Evolutionary conservation across 345 rosid species (phyloP).

Genomic region (Pugionium dolabratum): DNA sequence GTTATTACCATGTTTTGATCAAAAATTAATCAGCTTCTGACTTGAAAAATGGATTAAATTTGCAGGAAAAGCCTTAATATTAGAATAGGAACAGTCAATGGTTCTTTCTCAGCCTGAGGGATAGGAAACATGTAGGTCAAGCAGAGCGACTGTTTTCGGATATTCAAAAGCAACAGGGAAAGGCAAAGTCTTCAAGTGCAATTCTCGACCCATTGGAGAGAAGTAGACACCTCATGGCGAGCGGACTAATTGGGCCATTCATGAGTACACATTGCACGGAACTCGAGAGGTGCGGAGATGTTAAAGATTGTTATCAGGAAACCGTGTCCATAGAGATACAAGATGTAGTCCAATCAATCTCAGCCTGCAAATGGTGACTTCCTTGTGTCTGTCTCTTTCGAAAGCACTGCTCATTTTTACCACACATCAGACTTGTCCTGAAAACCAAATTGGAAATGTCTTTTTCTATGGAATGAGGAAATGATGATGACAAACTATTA

Average conservation of each 20-base stretch:
- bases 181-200: slow-evolving; percentile 58
- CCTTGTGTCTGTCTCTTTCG: no score
- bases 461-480: no score
- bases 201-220: slow-evolving; percentile 63
- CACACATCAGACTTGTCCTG: no score
- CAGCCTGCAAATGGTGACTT: background rate
- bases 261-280: slow-evolving; percentile 81
- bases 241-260: slow-evolving; percentile 98
- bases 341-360: background rate
- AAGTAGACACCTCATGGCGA: slow-evolving; percentile 85
- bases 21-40: slow-evolving; percentile 13
- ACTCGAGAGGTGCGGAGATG: slow-evolving; percentile 63
- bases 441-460: no score
- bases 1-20: no score
- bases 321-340: background rate
- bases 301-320: slow-evolving; percentile 46
- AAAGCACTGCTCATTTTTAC: no score
- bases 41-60: background rate
- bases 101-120: slow-evolving; percentile 87
- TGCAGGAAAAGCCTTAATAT: slow-evolving; percentile 63
- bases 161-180: slow-evolving; percentile 96
- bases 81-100: slow-evolving; percentile 89
- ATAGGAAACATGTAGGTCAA: slow-evolving; percentile 85
- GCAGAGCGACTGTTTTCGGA: slow-evolving; percentile 70
- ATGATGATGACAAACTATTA: no score